Evolutionary conservation across 306 rosid genomes (phyloP), one percentile per base, ranked within the genome.

Genomic region (Elaeagnus macrophylla): DNA sequence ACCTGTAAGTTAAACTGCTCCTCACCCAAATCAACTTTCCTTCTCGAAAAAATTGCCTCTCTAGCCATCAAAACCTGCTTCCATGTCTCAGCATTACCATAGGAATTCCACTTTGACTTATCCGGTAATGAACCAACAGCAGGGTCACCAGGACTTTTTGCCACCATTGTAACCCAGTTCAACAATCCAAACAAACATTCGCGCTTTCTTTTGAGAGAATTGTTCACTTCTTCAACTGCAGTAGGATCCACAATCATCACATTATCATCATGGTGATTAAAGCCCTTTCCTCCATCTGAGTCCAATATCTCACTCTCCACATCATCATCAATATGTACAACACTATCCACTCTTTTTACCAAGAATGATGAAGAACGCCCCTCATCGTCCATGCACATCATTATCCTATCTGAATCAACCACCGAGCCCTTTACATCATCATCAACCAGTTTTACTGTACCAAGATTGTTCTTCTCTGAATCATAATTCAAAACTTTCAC

Each of bases 11-110:
- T 63, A 12, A 18, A 57, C 16, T 67, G 81, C 51, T 76, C 83
- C 8, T 59, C 61, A 64, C 78, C 66, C 4, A 71, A 59, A 54
- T 69, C 70, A 40, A 46, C 37, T 39, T 68, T 66, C 52, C 77
- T 75, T 40, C 71, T 80, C 64, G 61, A 37, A 48, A 67, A 78
- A 15, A 40, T 71, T 12, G 73, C 82, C 68, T 78, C 87, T 20
- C 97, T 79, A 64, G 75, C 79, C 62, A 64, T 48, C 77, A 91
- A 67, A 57, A 75, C 78, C 73, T 70, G 79, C 76, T 76, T 84
- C 96, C 91, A 91, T 17, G 39, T 49, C 65, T 72, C 76, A 62
- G 64, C 76, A 50, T 62, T 63, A 20, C 67, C 65, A 39, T 19
- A 52, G 56, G 78, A 76, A 61, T 63, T 85, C 88, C 95, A 83